These are phyloP conservation scores for Salix exigua DNA, from an alignment of 345 rosid species.

Conservation along the genomic window DNA sequence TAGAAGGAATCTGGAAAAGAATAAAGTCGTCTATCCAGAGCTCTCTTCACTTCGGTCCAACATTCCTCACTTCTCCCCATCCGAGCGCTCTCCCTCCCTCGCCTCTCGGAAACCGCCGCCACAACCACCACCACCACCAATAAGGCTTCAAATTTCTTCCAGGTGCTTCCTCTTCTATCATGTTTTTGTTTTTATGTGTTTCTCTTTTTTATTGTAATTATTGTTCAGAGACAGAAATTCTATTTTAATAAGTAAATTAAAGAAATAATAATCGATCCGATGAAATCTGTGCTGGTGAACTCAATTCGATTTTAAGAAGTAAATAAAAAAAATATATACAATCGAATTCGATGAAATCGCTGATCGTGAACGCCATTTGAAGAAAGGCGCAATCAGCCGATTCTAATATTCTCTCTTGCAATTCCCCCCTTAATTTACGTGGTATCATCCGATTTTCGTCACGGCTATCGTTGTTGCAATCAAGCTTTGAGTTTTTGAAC, in stretches of 20 bases:
- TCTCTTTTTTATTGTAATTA: no score
- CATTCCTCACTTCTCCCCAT: background rate
- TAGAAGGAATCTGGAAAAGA: background rate
- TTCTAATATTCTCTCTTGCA: background rate
- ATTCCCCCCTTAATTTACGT: background rate
- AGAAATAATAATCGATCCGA: background rate
- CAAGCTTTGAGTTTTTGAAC: background rate
- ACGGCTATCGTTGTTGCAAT: background rate
- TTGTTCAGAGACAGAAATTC: background rate
- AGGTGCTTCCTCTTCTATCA: background rate
- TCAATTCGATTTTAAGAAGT: background rate
- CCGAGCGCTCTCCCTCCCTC: background rate
- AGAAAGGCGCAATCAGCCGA: background rate
- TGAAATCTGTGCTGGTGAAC: background rate
- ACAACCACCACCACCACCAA: background rate
- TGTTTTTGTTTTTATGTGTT: background rate
- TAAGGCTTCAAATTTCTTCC: background rate
- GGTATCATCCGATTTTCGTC: background rate
- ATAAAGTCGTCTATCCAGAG: no score
- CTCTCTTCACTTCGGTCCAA: background rate
- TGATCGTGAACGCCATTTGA: background rate
- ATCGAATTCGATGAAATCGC: background rate
- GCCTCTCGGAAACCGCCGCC: background rate
- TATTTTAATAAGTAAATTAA: background rate
- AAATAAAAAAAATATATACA: no score